These are phyloP conservation scores for Scedosporium minutisporum DNA, from an alignment of 2,329 filamentous ascomycete genomes.

Conservation along the genomic window DNA sequence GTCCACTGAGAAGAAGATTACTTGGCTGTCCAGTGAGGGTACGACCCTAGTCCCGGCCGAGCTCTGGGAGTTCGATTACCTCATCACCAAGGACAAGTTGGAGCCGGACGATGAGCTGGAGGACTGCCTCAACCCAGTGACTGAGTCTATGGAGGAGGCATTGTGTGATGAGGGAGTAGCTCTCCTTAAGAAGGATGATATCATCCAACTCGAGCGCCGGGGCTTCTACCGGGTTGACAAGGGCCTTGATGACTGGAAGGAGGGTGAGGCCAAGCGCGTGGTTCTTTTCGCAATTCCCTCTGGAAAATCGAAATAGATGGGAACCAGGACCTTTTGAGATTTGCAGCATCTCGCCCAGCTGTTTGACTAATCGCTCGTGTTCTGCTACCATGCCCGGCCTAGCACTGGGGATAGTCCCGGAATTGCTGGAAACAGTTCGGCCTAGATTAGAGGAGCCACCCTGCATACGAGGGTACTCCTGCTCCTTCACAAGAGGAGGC, in stretches of 20 bases:
- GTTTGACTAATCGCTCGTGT: background rate
- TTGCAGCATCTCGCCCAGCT: background rate
- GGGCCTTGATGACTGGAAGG: conserved; percentile 38
- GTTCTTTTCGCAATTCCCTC: conserved; percentile 51
- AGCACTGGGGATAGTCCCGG: background rate
- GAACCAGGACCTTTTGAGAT: background rate
- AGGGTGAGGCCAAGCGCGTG: conserved; percentile 39
- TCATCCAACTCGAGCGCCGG: conserved; percentile 90
- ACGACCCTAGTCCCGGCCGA: conserved; percentile 64
- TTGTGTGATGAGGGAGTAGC: conserved; percentile 73
- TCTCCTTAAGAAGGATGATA: conserved; percentile 73
- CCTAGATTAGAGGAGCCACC: background rate
- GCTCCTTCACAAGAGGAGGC: background rate
- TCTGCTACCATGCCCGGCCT: background rate
- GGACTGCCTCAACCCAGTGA: conserved; percentile 69
- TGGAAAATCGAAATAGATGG: conserved; percentile 36
- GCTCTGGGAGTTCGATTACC: conserved; percentile 57
- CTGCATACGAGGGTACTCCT: background rate
- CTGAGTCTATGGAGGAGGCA: conserved; percentile 64
- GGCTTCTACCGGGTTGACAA: conserved; percentile 85
- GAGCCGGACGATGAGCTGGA: conserved; percentile 81
- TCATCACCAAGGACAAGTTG: conserved; percentile 74
- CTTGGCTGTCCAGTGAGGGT: conserved; percentile 71
- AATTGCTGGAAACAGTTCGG: background rate
- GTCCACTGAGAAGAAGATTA: conserved; percentile 92